Conservation (phyloP, 139 green algal species). For the Tetraselmis chui region DNA sequence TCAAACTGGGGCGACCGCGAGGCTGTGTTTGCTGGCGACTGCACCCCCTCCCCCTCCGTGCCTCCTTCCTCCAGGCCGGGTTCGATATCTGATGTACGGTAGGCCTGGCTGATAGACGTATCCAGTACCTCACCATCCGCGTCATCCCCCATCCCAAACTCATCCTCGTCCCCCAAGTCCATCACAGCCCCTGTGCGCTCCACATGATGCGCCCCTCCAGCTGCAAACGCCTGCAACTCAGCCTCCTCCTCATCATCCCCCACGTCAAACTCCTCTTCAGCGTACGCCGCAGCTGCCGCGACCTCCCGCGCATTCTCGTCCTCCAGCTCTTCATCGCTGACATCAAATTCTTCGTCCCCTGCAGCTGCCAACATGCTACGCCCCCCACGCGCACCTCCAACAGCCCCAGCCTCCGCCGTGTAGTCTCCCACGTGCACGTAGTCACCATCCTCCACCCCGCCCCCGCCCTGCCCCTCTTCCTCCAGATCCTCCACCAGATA, state of each 20-base stretch:
- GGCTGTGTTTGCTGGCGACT: neutral
- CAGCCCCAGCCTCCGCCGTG: no score
- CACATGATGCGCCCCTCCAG: no score
- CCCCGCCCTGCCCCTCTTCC: neutral
- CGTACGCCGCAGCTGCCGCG: neutral
- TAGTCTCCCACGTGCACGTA: neutral
- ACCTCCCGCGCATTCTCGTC: neutral
- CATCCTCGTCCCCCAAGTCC: neutral
- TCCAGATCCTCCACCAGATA: neutral
- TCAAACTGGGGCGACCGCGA: neutral
- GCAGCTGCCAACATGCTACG: neutral
- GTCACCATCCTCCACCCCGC: neutral
- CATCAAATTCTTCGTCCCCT: neutral
- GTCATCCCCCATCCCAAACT: neutral
- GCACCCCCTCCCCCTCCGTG: neutral
- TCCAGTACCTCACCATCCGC: neutral
- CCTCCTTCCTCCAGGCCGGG: neutral
- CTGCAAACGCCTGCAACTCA: neutral
- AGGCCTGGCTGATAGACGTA: neutral
- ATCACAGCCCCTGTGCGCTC: no score
- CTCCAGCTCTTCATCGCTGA: neutral
- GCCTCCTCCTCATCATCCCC: neutral
- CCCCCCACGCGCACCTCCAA: neutral
- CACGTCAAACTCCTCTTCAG: neutral
- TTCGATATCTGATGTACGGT: neutral